A percentile compares a stretch with the other conserved stretches of the same genome.
Conservation (phyloP, 106 monocot species). For the Dioscorea alata region DNA sequence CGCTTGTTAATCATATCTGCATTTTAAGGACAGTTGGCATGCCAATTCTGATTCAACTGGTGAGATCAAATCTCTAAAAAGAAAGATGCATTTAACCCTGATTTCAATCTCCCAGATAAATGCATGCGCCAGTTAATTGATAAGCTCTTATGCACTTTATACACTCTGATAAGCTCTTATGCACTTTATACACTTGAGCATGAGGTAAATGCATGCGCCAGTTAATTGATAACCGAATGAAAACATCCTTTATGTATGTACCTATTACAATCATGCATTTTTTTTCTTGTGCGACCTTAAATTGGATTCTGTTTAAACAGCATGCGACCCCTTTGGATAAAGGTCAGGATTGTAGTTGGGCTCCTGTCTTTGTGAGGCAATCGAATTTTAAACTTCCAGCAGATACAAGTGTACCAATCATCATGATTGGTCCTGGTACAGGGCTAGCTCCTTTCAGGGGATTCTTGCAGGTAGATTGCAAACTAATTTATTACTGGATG, state of each 20-base stretch:
- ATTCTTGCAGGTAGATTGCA: conserved; percentile 69
- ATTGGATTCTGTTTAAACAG: conserved; percentile 19
- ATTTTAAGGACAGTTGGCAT: too few relatives aligned
- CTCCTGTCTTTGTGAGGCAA: conserved; percentile 76
- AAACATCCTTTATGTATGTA: background rate
- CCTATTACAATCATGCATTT: background rate
- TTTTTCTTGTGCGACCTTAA: background rate
- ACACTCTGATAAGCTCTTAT: too few relatives aligned
- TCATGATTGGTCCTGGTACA: conserved; percentile 94
- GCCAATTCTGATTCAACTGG: too few relatives aligned
- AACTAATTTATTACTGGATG: background rate
- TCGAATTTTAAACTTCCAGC: conserved; percentile 88
- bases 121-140: too few relatives aligned
- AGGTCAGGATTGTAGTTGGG: conserved; percentile 64
- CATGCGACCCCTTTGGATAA: conserved; percentile 50
- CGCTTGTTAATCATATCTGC: too few relatives aligned
- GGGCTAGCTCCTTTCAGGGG: conserved; percentile 93
- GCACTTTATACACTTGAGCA: too few relatives aligned
- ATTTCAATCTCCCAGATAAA: too few relatives aligned
- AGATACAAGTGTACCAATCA: conserved; percentile 63
- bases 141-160: too few relatives aligned
- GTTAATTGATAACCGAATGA: background rate
- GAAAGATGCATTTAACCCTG: too few relatives aligned
- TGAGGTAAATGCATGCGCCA: background rate
- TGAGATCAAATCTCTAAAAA: too few relatives aligned